Conservation (phyloP, 352 stramenopile genomes). For the Globisporangium canariense region DNA sequence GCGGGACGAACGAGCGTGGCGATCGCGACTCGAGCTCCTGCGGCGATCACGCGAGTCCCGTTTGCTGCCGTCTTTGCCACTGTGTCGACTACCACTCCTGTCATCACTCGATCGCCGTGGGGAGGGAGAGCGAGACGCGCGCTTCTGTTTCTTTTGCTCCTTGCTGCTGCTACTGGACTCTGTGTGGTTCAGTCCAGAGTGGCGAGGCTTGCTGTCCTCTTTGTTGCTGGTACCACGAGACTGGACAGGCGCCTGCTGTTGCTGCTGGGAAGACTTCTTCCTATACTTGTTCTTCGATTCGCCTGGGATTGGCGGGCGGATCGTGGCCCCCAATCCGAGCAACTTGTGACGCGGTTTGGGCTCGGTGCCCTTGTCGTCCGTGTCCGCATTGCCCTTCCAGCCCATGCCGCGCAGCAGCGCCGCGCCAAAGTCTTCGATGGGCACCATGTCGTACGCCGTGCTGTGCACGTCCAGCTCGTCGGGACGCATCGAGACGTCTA, state of each 20-base stretch:
- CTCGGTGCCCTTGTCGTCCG: conserved; percentile 37
- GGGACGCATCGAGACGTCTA: conserved; percentile 76
- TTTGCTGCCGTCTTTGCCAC: conserved; percentile 6
- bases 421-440: conserved; percentile 94
- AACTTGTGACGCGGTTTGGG: conserved; percentile 87
- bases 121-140: conserved; percentile 13
- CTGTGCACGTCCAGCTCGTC: conserved; percentile 82
- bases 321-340: conserved; percentile 91
- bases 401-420: conserved; percentile 97
- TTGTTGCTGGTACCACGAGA: background rate
- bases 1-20: background rate
- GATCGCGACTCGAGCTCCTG: conserved; percentile 18
- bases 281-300: conserved; percentile 40
- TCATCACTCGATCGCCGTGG: conserved; percentile 10
- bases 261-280: conserved; percentile 16
- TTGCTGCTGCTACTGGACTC: background rate
- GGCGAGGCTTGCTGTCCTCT: conserved; percentile 4
- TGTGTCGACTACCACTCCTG: conserved; percentile 6
- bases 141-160: conserved; percentile 6
- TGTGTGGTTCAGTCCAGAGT: conserved; percentile 13
- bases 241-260: background rate
- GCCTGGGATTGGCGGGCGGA: conserved; percentile 45
- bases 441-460: conserved; percentile 83
- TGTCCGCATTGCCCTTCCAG: conserved; percentile 84
- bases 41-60: conserved; percentile 17